phyloP scores from a whole-genome alignment of 2,329 filamentous ascomycete genomes.

The Rhinocladiella similis region DNA sequence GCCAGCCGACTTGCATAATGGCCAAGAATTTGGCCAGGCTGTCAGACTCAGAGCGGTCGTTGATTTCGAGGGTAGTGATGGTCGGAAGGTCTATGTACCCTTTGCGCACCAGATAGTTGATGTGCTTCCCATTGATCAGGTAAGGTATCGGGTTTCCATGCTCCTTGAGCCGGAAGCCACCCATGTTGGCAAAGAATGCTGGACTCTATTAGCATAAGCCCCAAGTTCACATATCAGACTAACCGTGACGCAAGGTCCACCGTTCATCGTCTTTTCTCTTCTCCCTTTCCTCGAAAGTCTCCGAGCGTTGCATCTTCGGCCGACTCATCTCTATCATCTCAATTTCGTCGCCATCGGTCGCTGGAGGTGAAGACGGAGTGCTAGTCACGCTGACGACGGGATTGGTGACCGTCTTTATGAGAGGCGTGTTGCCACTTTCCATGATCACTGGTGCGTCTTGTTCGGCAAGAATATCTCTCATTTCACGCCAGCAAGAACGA shows the following conservation, averaged over 20 bases:
- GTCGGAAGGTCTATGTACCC: slow-evolving; percentile 9
- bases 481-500: slow-evolving; percentile 13
- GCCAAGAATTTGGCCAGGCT: slow-evolving; percentile 30
- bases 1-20: slow-evolving; percentile 30
- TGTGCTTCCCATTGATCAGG: slow-evolving; percentile 9
- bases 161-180: slow-evolving; percentile 9
- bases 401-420: background rate
- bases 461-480: slow-evolving; percentile 10
- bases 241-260: slow-evolving; percentile 9
- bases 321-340: slow-evolving; percentile 2
- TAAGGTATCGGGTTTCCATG: background rate
- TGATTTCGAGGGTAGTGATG: slow-evolving; percentile 8
- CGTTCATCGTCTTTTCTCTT: slow-evolving; percentile 6
- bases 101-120: slow-evolving; percentile 9
- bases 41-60: slow-evolving; percentile 19
- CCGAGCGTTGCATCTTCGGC: slow-evolving; percentile 8
- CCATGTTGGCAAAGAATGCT: background rate
- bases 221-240: slow-evolving; percentile 2
- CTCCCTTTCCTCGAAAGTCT: slow-evolving; percentile 5
- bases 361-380: background rate
- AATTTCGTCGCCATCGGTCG: background rate
- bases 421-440: background rate
- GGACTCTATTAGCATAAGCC: background rate
- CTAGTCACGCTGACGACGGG: background rate
- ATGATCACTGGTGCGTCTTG: slow-evolving; percentile 3